phyloP scores from a whole-genome alignment of 345 rosid species.

The Gossypium arboreum region DNA sequence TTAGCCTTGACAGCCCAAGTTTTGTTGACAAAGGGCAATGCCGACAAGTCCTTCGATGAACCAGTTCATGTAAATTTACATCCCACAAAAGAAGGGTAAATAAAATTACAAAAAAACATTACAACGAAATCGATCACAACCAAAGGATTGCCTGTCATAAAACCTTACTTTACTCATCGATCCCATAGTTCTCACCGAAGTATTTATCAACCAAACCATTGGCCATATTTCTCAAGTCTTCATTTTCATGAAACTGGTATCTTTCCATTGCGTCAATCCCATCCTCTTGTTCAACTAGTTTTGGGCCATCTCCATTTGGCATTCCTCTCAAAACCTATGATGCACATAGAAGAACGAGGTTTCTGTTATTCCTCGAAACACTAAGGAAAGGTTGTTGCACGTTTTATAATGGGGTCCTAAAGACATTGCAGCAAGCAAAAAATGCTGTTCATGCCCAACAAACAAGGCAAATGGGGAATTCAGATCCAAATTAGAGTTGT shows the following conservation, averaged over 20 bases:
- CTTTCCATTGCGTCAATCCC: constrained; percentile 98
- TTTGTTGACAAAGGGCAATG: constrained; percentile 6
- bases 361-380: background rate
- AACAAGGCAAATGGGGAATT: background rate
- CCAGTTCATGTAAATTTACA: constrained; percentile 2
- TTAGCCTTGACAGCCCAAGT: background rate
- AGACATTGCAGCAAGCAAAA: background rate
- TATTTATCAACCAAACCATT: constrained; percentile 81
- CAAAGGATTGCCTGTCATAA: background rate
- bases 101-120: background rate
- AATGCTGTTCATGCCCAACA: background rate
- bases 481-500: background rate
- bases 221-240: constrained; percentile 90
- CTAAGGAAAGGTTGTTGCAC: background rate
- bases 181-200: constrained; percentile 88
- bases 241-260: constrained; percentile 93
- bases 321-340: constrained; percentile 84
- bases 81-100: constrained; percentile 6
- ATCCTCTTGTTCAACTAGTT: constrained; percentile 84
- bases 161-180: constrained; percentile 41
- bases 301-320: constrained; percentile 82
- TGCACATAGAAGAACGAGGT: background rate
- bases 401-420: background rate
- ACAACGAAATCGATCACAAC: background rate
- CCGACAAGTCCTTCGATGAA: background rate